Base-by-base conservation (phyloP, 108 stramenopile genomes). In the Cyclotella choctawhatcheeana region DNA sequence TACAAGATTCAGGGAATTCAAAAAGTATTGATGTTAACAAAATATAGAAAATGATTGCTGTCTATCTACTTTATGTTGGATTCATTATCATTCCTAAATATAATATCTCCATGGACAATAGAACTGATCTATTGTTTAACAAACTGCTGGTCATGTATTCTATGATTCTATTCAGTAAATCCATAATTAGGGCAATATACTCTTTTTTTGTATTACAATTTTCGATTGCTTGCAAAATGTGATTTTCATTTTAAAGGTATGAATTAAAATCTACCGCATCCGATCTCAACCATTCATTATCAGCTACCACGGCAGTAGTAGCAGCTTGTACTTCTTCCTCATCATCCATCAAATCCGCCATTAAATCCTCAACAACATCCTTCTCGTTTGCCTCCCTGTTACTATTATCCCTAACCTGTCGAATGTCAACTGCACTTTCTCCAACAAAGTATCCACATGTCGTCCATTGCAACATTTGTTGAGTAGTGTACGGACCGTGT, bases 381-480 rank as follows among this genome's bases (percentile, higher is more conserved):
- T 65, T 59, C 3, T 7, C 30, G 48, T 22, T 13, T 3, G 16
- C 21, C 24, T 62, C 27, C 0, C 26, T 20, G 17, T 12, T 17
- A 47, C 45, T 27, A 16, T 34, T 43, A 25, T 50, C 45, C 14
- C 60, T 47, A 24, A 89, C 76, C 7, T 66, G 77, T 24, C 93
- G 85, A 45, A 93, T 84, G 51, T 86, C 87, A 14, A 94, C 93
- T 10, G 89, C 85, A 54, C 86, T 85, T 20, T 65, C 69, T 14
- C 89, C 93, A 40, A 94, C 83, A 73, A 94, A 94, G 64, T 94
- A 94, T 4, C 93, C 93, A 29, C 85, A 78, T 0, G 85, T 63
- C 7, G 78, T 89, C 93, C 93, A 94, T 31, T 67, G 85, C 52
- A 83, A 43, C 93, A 94, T 92, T 74, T 94, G 87, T 44, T 77